Evolutionary conservation across 2,329 filamentous ascomycete genomes (phyloP).

Genomic region (Beauveria australis): DNA sequence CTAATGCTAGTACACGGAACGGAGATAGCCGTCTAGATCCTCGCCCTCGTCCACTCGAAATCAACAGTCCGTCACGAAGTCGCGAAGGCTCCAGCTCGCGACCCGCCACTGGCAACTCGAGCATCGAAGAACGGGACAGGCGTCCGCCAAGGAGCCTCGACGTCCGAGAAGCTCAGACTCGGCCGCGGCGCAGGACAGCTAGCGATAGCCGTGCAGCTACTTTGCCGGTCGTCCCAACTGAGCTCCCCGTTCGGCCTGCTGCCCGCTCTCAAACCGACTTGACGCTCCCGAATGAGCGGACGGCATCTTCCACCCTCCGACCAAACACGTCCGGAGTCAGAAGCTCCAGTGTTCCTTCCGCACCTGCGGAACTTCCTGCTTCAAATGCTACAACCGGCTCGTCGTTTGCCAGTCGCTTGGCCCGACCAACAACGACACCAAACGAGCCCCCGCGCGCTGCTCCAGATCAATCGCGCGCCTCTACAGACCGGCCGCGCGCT

Average conservation of each 20-base stretch:
- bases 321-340: constrained; percentile 34
- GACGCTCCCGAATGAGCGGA: constrained; percentile 31
- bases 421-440: background rate
- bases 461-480: constrained; percentile 13
- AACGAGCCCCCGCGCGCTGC: constrained; percentile 1
- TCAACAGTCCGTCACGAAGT: constrained; percentile 20
- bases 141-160: constrained; percentile 35
- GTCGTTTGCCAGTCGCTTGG: constrained; percentile 10
- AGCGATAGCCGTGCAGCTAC: constrained; percentile 50
- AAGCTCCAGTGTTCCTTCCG: constrained; percentile 29
- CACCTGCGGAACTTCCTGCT: constrained; percentile 13
- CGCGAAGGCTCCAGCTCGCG: constrained; percentile 36
- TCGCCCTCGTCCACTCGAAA: constrained; percentile 21
- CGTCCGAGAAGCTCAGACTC: constrained; percentile 21
- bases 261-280: constrained; percentile 61
- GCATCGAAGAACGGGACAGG: constrained; percentile 40
- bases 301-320: constrained; percentile 29
- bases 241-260: constrained; percentile 39
- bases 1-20: background rate
- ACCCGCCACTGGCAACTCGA: constrained; percentile 34
- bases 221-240: constrained; percentile 33
- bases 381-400: background rate
- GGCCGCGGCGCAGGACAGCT: constrained; percentile 39
- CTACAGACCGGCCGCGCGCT: constrained; percentile 13
- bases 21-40: constrained; percentile 14